Evolutionary conservation across 2,329 filamentous ascomycete species (phyloP).

Genomic region (Beauveria sp.): DNA sequence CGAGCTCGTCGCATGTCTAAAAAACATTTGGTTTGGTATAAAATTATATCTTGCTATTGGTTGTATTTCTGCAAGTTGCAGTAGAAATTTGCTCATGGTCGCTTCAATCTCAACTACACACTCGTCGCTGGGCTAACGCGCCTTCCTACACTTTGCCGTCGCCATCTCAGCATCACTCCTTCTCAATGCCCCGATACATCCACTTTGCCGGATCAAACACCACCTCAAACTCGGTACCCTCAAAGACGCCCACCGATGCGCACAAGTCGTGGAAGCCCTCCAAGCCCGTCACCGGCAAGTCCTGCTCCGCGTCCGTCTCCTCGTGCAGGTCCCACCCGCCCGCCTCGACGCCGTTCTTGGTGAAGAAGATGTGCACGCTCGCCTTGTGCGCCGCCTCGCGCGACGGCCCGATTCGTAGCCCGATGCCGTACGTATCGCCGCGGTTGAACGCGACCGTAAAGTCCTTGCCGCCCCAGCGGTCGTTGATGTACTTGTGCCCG

Average conservation of each 20-base stretch:
- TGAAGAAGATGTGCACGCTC: conserved; percentile 53
- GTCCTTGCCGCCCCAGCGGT: conserved; percentile 62
- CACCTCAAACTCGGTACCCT: conserved; percentile 60
- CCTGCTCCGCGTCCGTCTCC: conserved; percentile 57
- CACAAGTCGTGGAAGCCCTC: conserved; percentile 65
- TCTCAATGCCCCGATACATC: conserved; percentile 34
- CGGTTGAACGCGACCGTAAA: conserved; percentile 57
- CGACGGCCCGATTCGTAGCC: conserved; percentile 51
- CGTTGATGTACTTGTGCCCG: conserved; percentile 67
- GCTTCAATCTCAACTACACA: too few species aligned
- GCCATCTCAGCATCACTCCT: neutral
- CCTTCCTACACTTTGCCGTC: neutral
- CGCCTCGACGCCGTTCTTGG: conserved; percentile 51
- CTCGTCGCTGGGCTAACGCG: neutral
- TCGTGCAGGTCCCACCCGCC: conserved; percentile 68
- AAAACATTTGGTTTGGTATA: too few species aligned
- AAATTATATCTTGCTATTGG: too few species aligned
- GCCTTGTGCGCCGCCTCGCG: conserved; percentile 16
- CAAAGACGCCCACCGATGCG: conserved; percentile 64
- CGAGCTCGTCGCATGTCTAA: too few species aligned
- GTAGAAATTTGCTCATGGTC: too few species aligned
- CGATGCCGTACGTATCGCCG: conserved; percentile 63
- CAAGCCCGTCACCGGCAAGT: conserved; percentile 56
- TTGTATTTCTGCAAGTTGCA: too few species aligned
- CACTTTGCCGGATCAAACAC: conserved; percentile 53